A percentile compares a stretch with the other conserved stretches of the same genome.
Conservation (phyloP, 805 yeast species). For the Teunomyces cretensis region DNA sequence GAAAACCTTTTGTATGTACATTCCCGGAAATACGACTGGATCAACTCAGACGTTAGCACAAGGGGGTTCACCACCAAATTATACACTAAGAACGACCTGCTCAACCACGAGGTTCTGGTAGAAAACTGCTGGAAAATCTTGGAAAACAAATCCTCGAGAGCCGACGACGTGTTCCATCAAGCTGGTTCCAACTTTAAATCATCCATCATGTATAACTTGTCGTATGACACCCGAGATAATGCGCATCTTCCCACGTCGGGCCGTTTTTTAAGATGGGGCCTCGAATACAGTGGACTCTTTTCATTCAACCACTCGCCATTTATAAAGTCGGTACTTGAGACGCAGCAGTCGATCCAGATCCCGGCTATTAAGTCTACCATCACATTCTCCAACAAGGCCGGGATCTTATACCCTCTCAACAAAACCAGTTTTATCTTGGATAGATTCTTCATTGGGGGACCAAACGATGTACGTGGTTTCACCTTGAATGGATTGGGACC, state of each 20-base stretch:
- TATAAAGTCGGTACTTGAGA: conserved; percentile 42
- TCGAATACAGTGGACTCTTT: conserved; percentile 35
- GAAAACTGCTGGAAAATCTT: conserved; percentile 44
- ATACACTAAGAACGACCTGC: conserved; percentile 31
- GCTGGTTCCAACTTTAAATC: conserved; percentile 50
- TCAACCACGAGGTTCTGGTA: conserved; percentile 50
- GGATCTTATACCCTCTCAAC: conserved; percentile 25
- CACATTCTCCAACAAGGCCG: conserved; percentile 33
- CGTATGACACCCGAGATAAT: conserved; percentile 47
- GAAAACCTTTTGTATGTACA: conserved; percentile 44
- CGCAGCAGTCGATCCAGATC: conserved; percentile 30
- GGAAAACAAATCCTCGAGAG: conserved; percentile 27
- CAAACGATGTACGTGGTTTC: conserved; percentile 57
- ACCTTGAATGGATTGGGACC: conserved; percentile 55
- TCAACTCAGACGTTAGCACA: conserved; percentile 44
- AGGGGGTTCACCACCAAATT: conserved; percentile 45
- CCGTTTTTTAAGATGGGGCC: conserved; percentile 30
- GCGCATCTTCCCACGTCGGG: conserved; percentile 46
- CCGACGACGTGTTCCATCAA: conserved; percentile 33
- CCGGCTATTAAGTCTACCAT: conserved; percentile 18
- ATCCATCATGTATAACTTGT: conserved; percentile 37
- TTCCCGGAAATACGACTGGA: conserved; percentile 47
- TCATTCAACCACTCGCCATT: conserved; percentile 28
- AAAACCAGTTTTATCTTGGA: conserved; percentile 42
- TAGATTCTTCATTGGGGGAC: conserved; percentile 57